phyloP scores from a whole-genome alignment of 139 green algal species.

The Micractinium conductrix region DNA sequence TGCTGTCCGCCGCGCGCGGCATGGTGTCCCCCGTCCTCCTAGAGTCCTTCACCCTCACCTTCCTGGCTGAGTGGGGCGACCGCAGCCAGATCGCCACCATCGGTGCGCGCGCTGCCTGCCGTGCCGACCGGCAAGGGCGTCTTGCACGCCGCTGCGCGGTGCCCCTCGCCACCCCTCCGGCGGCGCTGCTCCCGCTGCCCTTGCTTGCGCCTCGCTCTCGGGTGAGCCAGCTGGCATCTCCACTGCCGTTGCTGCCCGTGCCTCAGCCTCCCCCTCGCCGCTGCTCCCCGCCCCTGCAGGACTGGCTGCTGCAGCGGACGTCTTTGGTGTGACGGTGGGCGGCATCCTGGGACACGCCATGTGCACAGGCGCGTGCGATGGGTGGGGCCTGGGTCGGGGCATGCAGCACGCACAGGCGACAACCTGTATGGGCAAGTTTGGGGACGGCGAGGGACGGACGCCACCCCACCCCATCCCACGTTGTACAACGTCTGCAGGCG shows the following conservation, averaged over 20 bases:
- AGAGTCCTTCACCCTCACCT: constrained; percentile 97
- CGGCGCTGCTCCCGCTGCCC: too few relatives aligned
- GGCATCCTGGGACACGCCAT: constrained; percentile 92
- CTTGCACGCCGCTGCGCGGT: neutral
- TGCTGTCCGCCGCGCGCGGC: neutral
- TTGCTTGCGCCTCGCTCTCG: too few relatives aligned
- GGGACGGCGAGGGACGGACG: too few relatives aligned
- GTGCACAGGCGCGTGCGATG: constrained; percentile 75
- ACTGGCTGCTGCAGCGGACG: constrained; percentile 88
- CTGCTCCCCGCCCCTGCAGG: constrained; percentile 31
- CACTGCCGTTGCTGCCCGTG: too few relatives aligned
- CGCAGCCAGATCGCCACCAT: constrained; percentile 95
- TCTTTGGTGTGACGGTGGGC: constrained; percentile 91
- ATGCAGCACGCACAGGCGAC: neutral
- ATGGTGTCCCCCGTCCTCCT: constrained; percentile 74
- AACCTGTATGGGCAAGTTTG: too few relatives aligned
- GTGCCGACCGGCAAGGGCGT: neutral
- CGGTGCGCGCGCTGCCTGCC: neutral
- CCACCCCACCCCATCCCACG: too few relatives aligned
- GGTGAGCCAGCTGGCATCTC: too few relatives aligned
- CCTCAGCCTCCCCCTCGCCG: neutral
- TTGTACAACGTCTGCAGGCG: too few relatives aligned
- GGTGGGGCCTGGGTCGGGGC: neutral
- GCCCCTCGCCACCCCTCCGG: too few relatives aligned
- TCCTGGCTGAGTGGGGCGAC: constrained; percentile 99